Conservation (phyloP, 495 filamentous ascomycete species). For the Podospora didyma region DNA sequence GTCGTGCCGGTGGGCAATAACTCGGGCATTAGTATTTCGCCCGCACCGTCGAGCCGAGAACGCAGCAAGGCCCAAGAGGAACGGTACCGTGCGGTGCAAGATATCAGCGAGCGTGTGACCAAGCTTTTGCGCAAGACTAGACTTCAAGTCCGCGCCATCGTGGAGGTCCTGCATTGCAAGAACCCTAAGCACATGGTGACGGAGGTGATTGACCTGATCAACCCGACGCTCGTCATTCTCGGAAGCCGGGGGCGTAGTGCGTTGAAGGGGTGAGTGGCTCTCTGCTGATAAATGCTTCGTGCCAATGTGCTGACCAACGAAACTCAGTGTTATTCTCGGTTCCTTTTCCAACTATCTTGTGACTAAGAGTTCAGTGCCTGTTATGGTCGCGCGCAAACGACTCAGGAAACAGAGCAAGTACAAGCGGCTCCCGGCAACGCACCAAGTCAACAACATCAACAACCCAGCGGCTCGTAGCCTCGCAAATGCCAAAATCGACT, state of each 20-base stretch:
- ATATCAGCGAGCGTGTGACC: conserved; percentile 74
- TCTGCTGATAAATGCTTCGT: background rate
- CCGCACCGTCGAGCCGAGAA: conserved; percentile 38
- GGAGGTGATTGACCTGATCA: conserved; percentile 86
- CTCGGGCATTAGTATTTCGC: conserved; percentile 29
- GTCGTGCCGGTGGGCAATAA: conserved; percentile 14
- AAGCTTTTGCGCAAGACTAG: conserved; percentile 83
- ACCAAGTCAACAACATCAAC: conserved; percentile 68
- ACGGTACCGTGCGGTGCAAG: conserved; percentile 66
- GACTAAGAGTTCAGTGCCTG: conserved; percentile 91
- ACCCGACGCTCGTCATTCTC: conserved; percentile 89
- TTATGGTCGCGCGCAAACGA: conserved; percentile 85
- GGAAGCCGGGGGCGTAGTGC: conserved; percentile 87
- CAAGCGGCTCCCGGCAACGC: conserved; percentile 51
- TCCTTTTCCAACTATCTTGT: conserved; percentile 97
- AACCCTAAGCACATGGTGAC: conserved; percentile 82
- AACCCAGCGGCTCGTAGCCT: conserved; percentile 60
- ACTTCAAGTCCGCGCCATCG: conserved; percentile 83
- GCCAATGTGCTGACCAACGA: background rate
- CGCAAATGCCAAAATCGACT: conserved; percentile 64
- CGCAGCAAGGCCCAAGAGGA: conserved; percentile 66
- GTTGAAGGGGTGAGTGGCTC: conserved; percentile 74
- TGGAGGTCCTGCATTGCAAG: conserved; percentile 98
- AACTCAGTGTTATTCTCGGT: conserved; percentile 73
- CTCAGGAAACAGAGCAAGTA: conserved; percentile 71